These are phyloP conservation scores for Nyssa sinensis DNA, from an alignment of 148 eudicot genomes.

Conservation along the genomic window DNA sequence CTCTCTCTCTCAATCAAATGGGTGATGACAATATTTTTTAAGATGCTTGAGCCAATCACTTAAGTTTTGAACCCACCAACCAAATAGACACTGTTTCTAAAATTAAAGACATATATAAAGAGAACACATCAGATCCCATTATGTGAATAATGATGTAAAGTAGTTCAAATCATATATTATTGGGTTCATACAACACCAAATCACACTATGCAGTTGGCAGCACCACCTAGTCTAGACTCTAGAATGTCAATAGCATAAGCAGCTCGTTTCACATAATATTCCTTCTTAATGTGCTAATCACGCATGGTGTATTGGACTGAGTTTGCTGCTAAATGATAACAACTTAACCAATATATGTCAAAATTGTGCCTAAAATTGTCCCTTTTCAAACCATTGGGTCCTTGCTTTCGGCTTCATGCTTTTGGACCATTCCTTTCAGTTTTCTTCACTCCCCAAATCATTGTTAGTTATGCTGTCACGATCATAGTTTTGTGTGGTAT, in stretches of 20 bases:
- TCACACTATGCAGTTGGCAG: not conserved
- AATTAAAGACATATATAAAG: not conserved
- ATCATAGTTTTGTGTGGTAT: not conserved
- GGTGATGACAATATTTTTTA: not conserved
- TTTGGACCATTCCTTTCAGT: conserved; percentile 4
- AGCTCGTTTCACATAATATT: not conserved
- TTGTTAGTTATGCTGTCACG: not conserved
- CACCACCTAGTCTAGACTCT: not conserved
- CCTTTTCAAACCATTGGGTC: not conserved
- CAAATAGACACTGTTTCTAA: not conserved
- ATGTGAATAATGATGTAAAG: not conserved
- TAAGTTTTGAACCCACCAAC: not conserved
- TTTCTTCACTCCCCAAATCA: not conserved
- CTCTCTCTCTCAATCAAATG: not conserved
- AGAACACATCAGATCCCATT: not conserved
- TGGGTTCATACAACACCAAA: not conserved
- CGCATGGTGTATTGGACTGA: not conserved
- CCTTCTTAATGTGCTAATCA: not conserved
- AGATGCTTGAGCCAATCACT: not conserved
- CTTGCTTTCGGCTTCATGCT: not conserved
- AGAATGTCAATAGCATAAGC: not conserved
- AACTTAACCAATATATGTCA: not conserved
- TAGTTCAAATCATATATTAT: not conserved
- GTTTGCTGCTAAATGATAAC: conserved; percentile 4
- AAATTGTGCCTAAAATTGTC: not conserved